Evolutionary conservation across 2,329 filamentous ascomycete species (phyloP).

Genomic region (Colletotrichum sublineola): DNA sequence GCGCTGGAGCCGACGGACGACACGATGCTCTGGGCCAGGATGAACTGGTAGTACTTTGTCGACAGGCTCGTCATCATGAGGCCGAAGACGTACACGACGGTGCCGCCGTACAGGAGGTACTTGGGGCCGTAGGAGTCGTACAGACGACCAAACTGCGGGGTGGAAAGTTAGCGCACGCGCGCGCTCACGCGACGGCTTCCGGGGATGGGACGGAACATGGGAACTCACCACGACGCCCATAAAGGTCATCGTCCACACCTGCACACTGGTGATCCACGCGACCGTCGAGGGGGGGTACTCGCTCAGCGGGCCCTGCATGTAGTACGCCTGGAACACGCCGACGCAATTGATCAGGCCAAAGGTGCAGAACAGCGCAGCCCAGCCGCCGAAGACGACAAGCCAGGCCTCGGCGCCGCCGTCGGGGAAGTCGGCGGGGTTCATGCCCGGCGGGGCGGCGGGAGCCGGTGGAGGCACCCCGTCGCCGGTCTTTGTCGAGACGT

Average conservation of each 20-base stretch:
- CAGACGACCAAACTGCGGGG: conserved; percentile 64
- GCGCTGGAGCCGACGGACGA: conserved; percentile 57
- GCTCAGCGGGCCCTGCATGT: conserved; percentile 61
- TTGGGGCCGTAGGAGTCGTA: conserved; percentile 76
- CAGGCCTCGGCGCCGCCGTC: conserved; percentile 71
- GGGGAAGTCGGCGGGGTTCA: conserved; percentile 66
- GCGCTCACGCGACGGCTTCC: too few relatives aligned
- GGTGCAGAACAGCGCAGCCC: conserved; percentile 59
- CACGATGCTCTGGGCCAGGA: conserved; percentile 59
- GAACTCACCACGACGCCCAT: conserved; percentile 61
- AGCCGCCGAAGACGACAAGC: conserved; percentile 66
- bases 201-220: neutral
- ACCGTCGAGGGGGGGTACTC: conserved; percentile 64
- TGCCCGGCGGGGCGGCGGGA: conserved; percentile 25
- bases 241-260: conserved; percentile 63
- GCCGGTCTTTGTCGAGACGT: neutral
- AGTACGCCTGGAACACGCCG: conserved; percentile 72
- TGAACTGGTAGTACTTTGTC: conserved; percentile 59
- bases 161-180: neutral
- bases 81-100: conserved; percentile 70
- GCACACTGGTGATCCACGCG: conserved; percentile 71
- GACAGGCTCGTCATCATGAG: conserved; percentile 74
- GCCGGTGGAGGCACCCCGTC: conserved; percentile 27
- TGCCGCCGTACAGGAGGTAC: conserved; percentile 66
- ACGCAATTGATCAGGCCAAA: conserved; percentile 60